Evolutionary conservation across 202 grass and related monocot species (phyloP).

Genomic region (Eragrostis tef): DNA sequence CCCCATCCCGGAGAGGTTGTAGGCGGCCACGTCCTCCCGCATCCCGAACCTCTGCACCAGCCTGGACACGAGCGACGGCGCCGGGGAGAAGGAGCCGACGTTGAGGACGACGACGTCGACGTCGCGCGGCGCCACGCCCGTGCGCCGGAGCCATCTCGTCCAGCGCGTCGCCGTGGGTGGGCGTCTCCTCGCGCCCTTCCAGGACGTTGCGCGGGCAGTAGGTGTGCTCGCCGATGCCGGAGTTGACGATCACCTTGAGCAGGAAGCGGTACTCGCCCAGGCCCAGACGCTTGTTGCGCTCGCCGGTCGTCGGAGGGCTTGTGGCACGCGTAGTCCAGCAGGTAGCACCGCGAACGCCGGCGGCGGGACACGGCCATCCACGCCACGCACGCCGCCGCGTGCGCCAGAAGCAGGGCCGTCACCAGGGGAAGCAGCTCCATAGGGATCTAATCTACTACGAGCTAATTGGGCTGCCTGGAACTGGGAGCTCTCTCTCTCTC

Average conservation of each 20-base stretch:
- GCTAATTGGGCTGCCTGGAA: too few species aligned
- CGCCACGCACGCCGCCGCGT: conserved; percentile 48
- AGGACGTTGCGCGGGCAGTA: conserved; percentile 79
- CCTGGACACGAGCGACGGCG: conserved; percentile 56
- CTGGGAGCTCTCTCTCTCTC: too few species aligned
- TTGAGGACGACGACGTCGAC: conserved; percentile 77
- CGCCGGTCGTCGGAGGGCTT: conserved; percentile 69
- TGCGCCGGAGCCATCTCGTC: conserved; percentile 65
- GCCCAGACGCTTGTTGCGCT: conserved; percentile 69
- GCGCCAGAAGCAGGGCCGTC: conserved; percentile 44
- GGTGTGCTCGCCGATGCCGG: conserved; percentile 88
- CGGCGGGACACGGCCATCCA: conserved; percentile 27
- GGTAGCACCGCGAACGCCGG: conserved; percentile 54
- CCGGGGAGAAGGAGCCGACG: conserved; percentile 72
- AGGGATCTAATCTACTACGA: conserved; percentile 18
- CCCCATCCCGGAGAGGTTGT: conserved; percentile 89
- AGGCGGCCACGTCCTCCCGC: conserved; percentile 70
- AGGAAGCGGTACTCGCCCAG: conserved; percentile 81
- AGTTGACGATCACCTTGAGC: conserved; percentile 92
- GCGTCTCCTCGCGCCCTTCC: conserved; percentile 65
- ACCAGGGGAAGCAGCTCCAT: conserved; percentile 50
- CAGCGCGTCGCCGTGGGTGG: conserved; percentile 62
- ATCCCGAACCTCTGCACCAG: conserved; percentile 53
- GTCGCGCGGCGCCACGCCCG: conserved; percentile 34
- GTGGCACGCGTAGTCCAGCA: conserved; percentile 86